These are phyloP conservation scores for Deinandra increscens DNA, from an alignment of 129 eudicot genomes.

Conservation along the genomic window DNA sequence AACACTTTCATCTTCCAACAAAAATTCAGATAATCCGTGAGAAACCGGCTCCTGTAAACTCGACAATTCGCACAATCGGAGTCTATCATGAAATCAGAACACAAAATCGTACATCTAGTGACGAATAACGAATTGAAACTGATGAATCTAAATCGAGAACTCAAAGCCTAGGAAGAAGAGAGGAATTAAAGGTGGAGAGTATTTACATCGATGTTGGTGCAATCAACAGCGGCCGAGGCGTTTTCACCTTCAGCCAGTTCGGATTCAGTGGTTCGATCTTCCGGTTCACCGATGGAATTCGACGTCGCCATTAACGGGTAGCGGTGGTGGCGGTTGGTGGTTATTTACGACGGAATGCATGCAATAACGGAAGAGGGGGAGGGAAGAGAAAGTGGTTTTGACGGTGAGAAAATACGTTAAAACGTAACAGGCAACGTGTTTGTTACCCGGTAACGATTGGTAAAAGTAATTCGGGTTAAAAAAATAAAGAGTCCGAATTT, in stretches of 20 bases:
- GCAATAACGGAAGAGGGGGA: not conserved
- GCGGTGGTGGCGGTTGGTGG: conserved; percentile 14
- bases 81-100: conserved; percentile 1
- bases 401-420: not conserved
- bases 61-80: conserved; percentile 20
- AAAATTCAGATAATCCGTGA: conserved; percentile 42
- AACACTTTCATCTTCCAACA: conserved; percentile 66
- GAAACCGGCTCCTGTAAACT: conserved; percentile 55
- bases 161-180: conserved; percentile 12
- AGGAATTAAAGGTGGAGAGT: not conserved
- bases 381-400: conserved; percentile 11
- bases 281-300: conserved; percentile 42
- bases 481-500: too few relatives aligned
- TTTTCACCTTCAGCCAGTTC: conserved; percentile 61
- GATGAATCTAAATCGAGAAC: conserved; percentile 7
- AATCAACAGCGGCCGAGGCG: conserved; percentile 64
- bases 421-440: not conserved
- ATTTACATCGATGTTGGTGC: conserved; percentile 65
- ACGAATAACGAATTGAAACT: not conserved
- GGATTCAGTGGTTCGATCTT: conserved; percentile 50
- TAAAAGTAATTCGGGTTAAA: not conserved
- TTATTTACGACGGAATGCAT: conserved; percentile 28
- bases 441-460: not conserved
- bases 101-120: not conserved
- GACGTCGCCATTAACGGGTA: conserved; percentile 46